Base-by-base conservation (phyloP, 2,329 filamentous ascomycete genomes). In the Exserohilum rostratum region DNA sequence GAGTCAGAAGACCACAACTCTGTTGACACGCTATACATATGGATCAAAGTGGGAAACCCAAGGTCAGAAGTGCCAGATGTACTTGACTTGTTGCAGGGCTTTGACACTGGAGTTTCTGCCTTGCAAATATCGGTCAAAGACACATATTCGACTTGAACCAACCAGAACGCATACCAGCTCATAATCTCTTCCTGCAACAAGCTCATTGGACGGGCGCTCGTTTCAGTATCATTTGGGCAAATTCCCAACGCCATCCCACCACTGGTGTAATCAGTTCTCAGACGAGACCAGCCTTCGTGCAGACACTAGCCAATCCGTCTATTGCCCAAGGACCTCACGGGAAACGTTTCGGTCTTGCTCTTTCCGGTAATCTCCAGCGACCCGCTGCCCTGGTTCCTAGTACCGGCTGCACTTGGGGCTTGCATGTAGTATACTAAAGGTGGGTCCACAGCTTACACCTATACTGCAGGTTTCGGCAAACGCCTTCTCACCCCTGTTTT, bases 401-500 rank as follows among this genome's bases (percentile, higher is more conserved):
- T 7, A 25, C 7, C 22, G 22, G 22, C 22, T 7, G 22, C 22
- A 25, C 4, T 25, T 25, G 22, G 22, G 4, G 22, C 22, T n/a
- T 25, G 22, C 22, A 25, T 25, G 22, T n/a, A n/a, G 7, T 25
- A 7, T 25, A 7, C 22, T 25, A 25, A n/a, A 25, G 22, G 22
- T 7, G 27, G 29, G 13, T 22, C 25, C 9, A 38, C 11, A 18
- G 9, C 48, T 11, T 55, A 51, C 33, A 46, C 39, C 4, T 63
- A 65, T 37, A 63, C 37, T 2, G 50, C 56, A 12, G 50, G 60
- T 13, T 35, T 66, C 5, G 43, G 53, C 7, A 52, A 66, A 39
- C 58, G 56, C 29, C 40, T 44, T 10, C 64, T 71, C 5, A 66
- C 78, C 15, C 57, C 50, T 9, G 12, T 71, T 2, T 80, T 78